Percentiles rank a stretch among this genome's conserved stretches.
These are phyloP conservation scores for Tripterygium wilfordii DNA, from an alignment of 177 flowering plant species.

Conservation along the genomic window DNA sequence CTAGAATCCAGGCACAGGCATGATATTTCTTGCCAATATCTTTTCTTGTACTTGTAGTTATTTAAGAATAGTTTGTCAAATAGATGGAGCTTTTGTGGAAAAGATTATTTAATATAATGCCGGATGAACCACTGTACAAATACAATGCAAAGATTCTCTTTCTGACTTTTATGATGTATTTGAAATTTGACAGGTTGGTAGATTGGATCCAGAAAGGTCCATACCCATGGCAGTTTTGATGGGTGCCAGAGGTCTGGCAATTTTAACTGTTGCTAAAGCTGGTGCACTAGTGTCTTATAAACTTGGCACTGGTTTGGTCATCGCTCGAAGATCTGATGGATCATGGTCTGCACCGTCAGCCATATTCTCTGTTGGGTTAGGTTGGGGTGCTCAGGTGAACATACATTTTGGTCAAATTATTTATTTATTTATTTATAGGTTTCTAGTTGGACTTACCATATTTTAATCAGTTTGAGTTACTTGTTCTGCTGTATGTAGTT, in stretches of 20 bases:
- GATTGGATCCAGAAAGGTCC: constrained; percentile 73
- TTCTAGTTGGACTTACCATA: background rate
- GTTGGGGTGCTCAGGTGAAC: constrained; percentile 97
- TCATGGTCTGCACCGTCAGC: constrained; percentile 98
- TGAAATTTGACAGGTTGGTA: constrained; percentile 51
- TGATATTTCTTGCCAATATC: too few species aligned
- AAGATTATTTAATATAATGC: too few species aligned
- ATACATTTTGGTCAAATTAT: background rate
- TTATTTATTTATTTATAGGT: too few species aligned
- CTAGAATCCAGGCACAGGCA: too few species aligned
- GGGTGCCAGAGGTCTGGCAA: constrained; percentile 82
- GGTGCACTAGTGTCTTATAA: constrained; percentile 75
- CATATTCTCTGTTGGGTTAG: constrained; percentile 71
- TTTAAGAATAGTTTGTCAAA: too few species aligned
- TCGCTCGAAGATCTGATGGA: constrained; percentile 84
- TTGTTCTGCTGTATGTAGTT: too few species aligned
- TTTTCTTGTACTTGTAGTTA: too few species aligned
- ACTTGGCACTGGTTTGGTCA: constrained; percentile 87
- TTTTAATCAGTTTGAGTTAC: too few species aligned
- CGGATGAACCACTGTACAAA: background rate
- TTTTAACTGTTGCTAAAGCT: constrained; percentile 83
- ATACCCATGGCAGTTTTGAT: constrained; percentile 73
- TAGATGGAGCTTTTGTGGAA: too few species aligned
- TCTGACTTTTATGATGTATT: background rate
- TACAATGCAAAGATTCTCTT: background rate